phyloP scores from a whole-genome alignment of 495 filamentous ascomycete species.

The Penicillium coprophilum region DNA sequence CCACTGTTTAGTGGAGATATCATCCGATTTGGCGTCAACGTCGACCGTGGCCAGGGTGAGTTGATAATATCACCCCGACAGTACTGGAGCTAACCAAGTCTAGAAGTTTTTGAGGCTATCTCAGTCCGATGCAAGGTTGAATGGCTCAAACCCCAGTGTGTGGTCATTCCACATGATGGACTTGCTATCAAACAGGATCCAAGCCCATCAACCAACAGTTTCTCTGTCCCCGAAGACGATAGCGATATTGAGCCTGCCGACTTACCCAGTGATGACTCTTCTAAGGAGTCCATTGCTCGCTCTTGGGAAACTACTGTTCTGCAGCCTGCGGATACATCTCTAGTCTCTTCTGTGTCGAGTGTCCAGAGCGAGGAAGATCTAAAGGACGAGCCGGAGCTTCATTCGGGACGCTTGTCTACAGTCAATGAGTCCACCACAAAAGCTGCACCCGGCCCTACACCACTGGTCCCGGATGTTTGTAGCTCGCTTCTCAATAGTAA shows the following conservation, averaged over 20 bases:
- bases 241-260: conserved; percentile 3
- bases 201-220: conserved; percentile 37
- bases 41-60: conserved; percentile 52
- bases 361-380: not conserved
- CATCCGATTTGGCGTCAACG: conserved; percentile 55
- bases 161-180: conserved; percentile 3
- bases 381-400: not conserved
- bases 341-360: not conserved
- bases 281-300: not conserved
- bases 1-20: conserved; percentile 45
- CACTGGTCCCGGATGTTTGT: not conserved
- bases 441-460: no score
- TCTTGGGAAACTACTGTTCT: not conserved
- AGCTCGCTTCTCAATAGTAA: not conserved
- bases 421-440: not conserved
- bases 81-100: not conserved
- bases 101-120: conserved; percentile 45
- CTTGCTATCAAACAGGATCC: not conserved
- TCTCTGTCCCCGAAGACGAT: conserved; percentile 42
- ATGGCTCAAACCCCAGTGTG: conserved; percentile 25
- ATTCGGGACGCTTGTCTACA: not conserved
- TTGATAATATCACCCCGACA: not conserved
- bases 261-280: not conserved
- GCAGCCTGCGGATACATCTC: not conserved
- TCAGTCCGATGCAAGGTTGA: conserved; percentile 36